Evolutionary conservation across 345 rosid species (phyloP).

Genomic region (Populus ilicifolia): DNA sequence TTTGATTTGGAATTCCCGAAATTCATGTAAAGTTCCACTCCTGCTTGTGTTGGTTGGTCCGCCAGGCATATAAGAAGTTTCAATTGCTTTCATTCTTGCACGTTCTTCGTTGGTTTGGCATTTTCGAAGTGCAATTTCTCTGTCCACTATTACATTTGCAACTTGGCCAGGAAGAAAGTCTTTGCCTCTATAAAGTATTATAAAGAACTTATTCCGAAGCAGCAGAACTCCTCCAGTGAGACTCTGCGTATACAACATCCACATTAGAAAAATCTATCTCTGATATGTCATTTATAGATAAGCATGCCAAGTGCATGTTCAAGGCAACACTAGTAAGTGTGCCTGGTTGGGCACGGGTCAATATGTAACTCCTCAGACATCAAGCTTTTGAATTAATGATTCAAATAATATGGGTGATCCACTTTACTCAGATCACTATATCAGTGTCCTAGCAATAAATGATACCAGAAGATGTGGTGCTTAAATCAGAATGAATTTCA

Average conservation of each 20-base stretch:
- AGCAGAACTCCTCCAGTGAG: slow-evolving; percentile 81
- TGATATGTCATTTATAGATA: not conserved
- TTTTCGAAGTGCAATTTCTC: slow-evolving; percentile 56
- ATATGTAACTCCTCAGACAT: not conserved
- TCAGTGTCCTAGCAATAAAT: not conserved
- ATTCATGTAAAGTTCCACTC: slow-evolving; percentile 67
- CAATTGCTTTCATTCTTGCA: slow-evolving; percentile 47
- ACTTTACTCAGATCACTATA: not conserved
- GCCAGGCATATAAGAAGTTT: slow-evolving; percentile 31
- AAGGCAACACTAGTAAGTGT: not conserved
- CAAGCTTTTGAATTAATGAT: not conserved
- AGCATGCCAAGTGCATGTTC: not conserved
- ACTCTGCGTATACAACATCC: slow-evolving; percentile 36
- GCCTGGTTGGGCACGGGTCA: not conserved
- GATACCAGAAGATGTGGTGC: not conserved
- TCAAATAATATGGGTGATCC: not conserved
- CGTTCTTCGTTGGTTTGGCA: slow-evolving; percentile 64
- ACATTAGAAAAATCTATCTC: not conserved
- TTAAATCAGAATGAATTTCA: not conserved
- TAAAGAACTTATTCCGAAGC: slow-evolving; percentile 63
- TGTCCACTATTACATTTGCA: slow-evolving; percentile 47
- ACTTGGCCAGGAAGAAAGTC: slow-evolving; percentile 63
- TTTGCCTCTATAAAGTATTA: slow-evolving; percentile 79
- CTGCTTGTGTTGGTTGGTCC: slow-evolving; percentile 39
- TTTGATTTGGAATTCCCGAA: slow-evolving; percentile 44